Conservation (phyloP, 1,139 yeast species). For the Scheffersomyces stambukii region DNA sequence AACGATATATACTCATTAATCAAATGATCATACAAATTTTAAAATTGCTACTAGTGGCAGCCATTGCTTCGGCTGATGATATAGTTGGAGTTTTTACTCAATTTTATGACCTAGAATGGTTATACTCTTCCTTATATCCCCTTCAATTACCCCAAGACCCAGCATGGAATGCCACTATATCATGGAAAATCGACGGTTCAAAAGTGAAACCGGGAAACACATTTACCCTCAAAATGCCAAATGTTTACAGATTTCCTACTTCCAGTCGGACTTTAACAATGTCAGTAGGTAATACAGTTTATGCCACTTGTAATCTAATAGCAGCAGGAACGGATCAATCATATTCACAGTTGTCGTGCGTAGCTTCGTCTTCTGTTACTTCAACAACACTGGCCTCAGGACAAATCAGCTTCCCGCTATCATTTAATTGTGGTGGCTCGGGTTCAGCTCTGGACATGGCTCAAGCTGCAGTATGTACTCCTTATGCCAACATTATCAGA, state of each 20-base stretch:
- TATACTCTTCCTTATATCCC: no score
- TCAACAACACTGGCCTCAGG: constrained; percentile 17
- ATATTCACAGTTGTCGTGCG: constrained; percentile 24
- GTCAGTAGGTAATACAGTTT: constrained; percentile 13
- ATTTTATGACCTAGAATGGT: no score
- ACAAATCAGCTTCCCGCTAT: constrained; percentile 20
- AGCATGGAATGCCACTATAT: constrained; percentile 25
- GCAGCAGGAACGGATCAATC: no score
- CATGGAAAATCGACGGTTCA: constrained; percentile 21
- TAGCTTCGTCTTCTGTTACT: constrained; percentile 13
- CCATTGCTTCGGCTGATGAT: no score
- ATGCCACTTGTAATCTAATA: constrained; percentile 27
- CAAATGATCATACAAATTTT: no score
- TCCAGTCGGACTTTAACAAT: constrained; percentile 13
- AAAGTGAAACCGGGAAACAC: constrained; percentile 25
- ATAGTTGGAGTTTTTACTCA: no score
- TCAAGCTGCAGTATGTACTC: constrained; percentile 16
- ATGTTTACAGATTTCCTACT: constrained; percentile 28
- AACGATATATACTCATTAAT: no score
- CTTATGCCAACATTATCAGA: constrained; percentile 23
- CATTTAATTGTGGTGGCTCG: constrained; percentile 24
- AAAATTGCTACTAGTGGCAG: no score
- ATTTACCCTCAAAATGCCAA: constrained; percentile 25
- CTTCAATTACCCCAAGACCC: no score
- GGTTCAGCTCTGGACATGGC: constrained; percentile 16